Evolutionary conservation across 2,329 filamentous ascomycete genomes (phyloP).

Genomic region (Zasmidium citrigriseum): DNA sequence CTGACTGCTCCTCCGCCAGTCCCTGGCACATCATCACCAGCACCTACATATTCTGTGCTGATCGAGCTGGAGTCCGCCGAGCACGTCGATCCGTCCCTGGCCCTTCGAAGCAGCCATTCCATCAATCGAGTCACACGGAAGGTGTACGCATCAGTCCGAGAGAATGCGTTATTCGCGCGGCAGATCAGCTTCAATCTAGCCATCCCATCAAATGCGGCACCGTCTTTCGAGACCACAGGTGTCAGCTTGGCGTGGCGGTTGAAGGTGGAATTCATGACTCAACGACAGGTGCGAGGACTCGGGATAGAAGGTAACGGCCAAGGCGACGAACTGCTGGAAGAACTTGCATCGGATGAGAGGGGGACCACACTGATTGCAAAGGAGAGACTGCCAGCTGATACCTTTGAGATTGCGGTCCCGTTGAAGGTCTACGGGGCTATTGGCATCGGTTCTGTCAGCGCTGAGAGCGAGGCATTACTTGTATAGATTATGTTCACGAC

Average conservation of each 20-base stretch:
- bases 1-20: slow-evolving; percentile 55
- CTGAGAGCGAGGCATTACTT: slow-evolving; percentile 22
- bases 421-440: slow-evolving; percentile 37
- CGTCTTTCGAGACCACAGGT: slow-evolving; percentile 88
- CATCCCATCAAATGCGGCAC: slow-evolving; percentile 80
- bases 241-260: slow-evolving; percentile 87
- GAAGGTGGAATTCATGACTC: slow-evolving; percentile 86
- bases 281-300: slow-evolving; percentile 22
- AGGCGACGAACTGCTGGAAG: slow-evolving; percentile 44
- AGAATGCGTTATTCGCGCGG: slow-evolving; percentile 79
- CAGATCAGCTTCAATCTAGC: slow-evolving; percentile 78
- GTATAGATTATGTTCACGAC: slow-evolving; percentile 16
- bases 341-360: slow-evolving; percentile 38
- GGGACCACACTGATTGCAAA: slow-evolving; percentile 36
- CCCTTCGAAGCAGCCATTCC: slow-evolving; percentile 80
- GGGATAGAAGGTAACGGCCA: slow-evolving; percentile 51
- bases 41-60: slow-evolving; percentile 84
- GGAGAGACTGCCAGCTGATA: slow-evolving; percentile 37
- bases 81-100: slow-evolving; percentile 75
- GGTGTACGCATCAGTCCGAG: slow-evolving; percentile 74
- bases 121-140: slow-evolving; percentile 85
- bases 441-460: slow-evolving; percentile 21
- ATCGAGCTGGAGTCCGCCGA: slow-evolving; percentile 85
- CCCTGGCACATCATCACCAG: slow-evolving; percentile 28
- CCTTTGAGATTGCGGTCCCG: slow-evolving; percentile 40